Evolutionary conservation across 1,284 basidiomycete species (phyloP).

Genomic region (Volvariella surrecta): DNA sequence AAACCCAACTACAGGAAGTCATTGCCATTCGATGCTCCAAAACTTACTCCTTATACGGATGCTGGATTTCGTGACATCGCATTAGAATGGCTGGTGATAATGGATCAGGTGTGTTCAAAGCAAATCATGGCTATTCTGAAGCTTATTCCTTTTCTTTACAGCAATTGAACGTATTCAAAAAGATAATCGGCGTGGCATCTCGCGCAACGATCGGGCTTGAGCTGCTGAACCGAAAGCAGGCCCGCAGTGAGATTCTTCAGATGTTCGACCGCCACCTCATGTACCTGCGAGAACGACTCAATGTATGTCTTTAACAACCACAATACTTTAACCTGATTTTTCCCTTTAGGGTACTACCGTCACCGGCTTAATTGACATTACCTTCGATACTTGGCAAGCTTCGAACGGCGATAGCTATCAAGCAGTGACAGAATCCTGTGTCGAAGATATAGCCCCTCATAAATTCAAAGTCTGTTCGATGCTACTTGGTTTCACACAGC

Average conservation of each 20-base stretch:
- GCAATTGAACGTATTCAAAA: constrained; percentile 21
- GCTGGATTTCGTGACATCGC: constrained; percentile 18
- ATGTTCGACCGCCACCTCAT: constrained; percentile 24
- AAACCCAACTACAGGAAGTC: not conserved
- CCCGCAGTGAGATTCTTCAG: constrained; percentile 19
- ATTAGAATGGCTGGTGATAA: constrained; percentile 28
- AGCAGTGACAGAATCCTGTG: constrained; percentile 23
- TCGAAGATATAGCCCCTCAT: constrained; percentile 15
- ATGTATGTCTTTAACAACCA: constrained; percentile 15
- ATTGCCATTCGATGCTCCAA: too few species aligned
- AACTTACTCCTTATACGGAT: constrained; percentile 20
- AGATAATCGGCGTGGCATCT: constrained; percentile 22
- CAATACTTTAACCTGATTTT: constrained; percentile 2
- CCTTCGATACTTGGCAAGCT: constrained; percentile 26
- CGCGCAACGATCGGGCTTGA: constrained; percentile 18
- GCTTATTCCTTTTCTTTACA: constrained; percentile 2
- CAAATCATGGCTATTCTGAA: not conserved
- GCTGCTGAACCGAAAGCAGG: constrained; percentile 17
- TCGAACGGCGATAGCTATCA: constrained; percentile 22
- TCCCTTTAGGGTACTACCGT: constrained; percentile 17
- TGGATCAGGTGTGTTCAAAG: constrained; percentile 25
- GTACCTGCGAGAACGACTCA: constrained; percentile 17
- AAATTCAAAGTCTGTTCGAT: constrained; percentile 16
- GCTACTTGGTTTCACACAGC: constrained; percentile 19
- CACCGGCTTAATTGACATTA: constrained; percentile 21